Conservation (phyloP, 2,329 filamentous ascomycete genomes). For the Canariomyces notabilis region DNA sequence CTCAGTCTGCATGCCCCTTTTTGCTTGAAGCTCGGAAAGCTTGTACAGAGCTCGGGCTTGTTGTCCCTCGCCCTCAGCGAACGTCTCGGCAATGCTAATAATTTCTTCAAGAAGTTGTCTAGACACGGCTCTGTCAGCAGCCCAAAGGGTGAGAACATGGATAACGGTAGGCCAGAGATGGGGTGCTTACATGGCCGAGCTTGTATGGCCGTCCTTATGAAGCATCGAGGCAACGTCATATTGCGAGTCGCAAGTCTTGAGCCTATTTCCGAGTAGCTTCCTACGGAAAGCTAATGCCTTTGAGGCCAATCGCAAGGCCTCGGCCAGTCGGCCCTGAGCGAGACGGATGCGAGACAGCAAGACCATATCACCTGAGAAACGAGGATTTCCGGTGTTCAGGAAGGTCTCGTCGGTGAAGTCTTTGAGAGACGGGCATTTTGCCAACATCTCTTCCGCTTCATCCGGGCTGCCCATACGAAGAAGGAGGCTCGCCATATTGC, state of each 20-base stretch:
- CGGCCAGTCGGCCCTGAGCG: background rate
- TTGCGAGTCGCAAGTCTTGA: conserved; percentile 1
- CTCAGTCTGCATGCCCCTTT: background rate
- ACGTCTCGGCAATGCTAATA: background rate
- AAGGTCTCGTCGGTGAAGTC: conserved; percentile 1
- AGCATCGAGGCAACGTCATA: conserved; percentile 1
- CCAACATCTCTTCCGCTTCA: background rate
- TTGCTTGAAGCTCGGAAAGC: background rate
- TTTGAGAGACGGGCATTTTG: background rate
- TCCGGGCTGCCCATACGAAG: background rate
- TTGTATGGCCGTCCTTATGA: background rate
- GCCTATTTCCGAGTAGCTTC: background rate
- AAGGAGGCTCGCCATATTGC: conserved; percentile 1
- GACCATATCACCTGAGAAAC: background rate
- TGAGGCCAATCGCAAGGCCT: background rate
- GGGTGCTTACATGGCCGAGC: background rate
- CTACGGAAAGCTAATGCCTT: conserved; percentile 1
- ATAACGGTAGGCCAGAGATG: background rate
- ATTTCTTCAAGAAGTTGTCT: conserved; percentile 3
- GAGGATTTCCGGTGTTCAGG: background rate
- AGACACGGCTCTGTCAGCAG: background rate
- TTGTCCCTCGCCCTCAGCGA: background rate
- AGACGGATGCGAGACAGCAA: background rate
- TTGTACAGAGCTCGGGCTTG: conserved; percentile 7
- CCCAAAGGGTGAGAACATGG: background rate